phyloP scores from a whole-genome alignment of 768 basidiomycete genomes.

The Tephrocybe rancida region DNA sequence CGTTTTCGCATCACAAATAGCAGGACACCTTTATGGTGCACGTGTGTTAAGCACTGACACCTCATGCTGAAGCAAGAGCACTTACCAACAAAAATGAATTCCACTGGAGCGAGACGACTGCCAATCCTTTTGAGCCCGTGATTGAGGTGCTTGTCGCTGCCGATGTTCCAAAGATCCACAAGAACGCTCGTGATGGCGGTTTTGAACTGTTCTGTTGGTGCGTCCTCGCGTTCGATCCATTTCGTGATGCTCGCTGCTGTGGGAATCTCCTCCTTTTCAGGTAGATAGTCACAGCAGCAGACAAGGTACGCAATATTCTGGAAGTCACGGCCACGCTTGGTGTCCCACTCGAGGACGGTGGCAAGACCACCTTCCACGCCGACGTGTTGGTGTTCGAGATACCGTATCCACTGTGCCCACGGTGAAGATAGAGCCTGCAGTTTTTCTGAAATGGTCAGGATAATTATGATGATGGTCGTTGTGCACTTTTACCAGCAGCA shows the following conservation, averaged over 20 bases:
- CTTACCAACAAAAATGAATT: constrained; percentile 82
- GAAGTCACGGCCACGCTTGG: constrained; percentile 73
- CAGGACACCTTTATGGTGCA: constrained; percentile 61
- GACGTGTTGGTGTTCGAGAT: constrained; percentile 60
- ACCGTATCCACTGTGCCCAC: constrained; percentile 66
- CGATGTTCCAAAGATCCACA: constrained; percentile 55
- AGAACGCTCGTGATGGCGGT: constrained; percentile 55
- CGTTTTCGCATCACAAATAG: constrained; percentile 55
- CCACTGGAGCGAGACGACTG: constrained; percentile 68
- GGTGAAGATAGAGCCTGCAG: constrained; percentile 77
- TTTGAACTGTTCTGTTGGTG: constrained; percentile 53
- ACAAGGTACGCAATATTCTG: constrained; percentile 73
- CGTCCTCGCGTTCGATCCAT: constrained; percentile 44
- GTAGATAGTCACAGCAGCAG: constrained; percentile 62
- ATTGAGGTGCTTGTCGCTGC: constrained; percentile 39
- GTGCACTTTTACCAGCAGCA: constrained; percentile 55
- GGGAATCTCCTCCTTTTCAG: constrained; percentile 49
- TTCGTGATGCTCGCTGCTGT: constrained; percentile 59
- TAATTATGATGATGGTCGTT: background rate
- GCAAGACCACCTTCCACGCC: constrained; percentile 61
- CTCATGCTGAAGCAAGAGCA: background rate
- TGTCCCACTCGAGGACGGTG: constrained; percentile 60
- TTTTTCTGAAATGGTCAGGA: constrained; percentile 54
- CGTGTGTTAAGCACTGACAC: background rate
- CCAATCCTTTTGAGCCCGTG: constrained; percentile 53